Percentiles rank a stretch among this genome's conserved stretches.
Conservation (phyloP, 2,329 filamentous ascomycete genomes). For the Lasiodiplodia theobromae region DNA sequence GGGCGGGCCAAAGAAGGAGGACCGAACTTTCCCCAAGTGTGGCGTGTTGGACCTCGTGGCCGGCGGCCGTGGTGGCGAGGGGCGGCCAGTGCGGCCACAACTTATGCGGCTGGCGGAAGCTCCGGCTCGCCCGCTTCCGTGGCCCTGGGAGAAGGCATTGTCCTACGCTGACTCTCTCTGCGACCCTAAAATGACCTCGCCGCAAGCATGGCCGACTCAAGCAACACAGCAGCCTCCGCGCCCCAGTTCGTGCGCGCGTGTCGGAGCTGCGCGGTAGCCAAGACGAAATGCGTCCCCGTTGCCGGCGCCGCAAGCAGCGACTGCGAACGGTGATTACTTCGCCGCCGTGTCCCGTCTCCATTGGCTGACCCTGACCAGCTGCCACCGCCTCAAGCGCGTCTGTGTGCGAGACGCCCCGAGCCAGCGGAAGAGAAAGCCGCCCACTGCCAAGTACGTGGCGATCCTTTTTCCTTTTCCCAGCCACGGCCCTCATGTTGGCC, state of each 20-base stretch:
- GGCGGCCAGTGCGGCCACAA: conserved; percentile 10
- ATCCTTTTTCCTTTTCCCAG: conserved; percentile 5
- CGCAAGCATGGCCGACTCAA: not conserved
- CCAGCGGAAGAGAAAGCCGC: conserved; percentile 28
- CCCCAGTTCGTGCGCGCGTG: conserved; percentile 27
- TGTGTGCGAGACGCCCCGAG: conserved; percentile 25
- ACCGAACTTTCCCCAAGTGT: not conserved
- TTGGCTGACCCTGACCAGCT: conserved; percentile 20
- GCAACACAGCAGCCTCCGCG: not conserved
- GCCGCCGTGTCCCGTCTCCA: conserved; percentile 10
- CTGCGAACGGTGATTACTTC: conserved; percentile 28
- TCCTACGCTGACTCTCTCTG: not conserved
- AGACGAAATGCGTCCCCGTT: conserved; percentile 30
- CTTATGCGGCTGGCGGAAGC: conserved; percentile 14
- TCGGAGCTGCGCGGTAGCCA: conserved; percentile 27
- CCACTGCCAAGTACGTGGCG: conserved; percentile 29
- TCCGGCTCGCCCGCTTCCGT: conserved; percentile 10
- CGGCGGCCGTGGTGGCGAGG: not conserved
- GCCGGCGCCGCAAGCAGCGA: conserved; percentile 11
- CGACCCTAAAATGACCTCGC: conserved; percentile 6
- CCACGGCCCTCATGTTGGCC: conserved; percentile 6
- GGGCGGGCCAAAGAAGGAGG: conserved; percentile 1
- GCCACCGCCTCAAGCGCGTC: conserved; percentile 22
- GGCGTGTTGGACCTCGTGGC: conserved; percentile 3
- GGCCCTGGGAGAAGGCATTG: not conserved